Evolutionary conservation across 106 monocot genomes (phyloP).

Genomic region (Dendrobium huoshanense): DNA sequence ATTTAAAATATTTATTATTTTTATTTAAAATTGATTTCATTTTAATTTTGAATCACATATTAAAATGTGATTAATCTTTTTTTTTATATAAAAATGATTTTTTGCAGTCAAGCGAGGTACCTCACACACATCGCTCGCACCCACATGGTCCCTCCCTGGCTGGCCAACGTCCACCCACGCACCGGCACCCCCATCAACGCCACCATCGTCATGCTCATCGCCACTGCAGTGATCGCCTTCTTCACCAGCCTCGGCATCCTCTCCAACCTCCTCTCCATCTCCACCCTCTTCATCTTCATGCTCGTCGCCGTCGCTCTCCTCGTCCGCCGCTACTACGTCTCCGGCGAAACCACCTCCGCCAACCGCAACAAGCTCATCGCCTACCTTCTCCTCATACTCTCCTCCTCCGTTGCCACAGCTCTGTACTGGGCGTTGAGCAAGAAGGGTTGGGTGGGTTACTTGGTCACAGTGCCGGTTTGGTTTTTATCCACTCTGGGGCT

Average conservation of each 20-base stretch:
- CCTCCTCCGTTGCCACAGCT: conserved; percentile 1
- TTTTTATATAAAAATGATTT: no score
- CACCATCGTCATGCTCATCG: conserved; percentile 14
- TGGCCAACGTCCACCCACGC: conserved; percentile 10
- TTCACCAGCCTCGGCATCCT: conserved; percentile 15
- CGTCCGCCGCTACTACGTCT: conserved; percentile 18
- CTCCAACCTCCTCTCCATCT: conserved; percentile 21
- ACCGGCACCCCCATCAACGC: conserved; percentile 19
- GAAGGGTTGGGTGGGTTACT: conserved; percentile 10
- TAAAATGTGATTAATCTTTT: no score
- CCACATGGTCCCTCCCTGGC: conserved; percentile 18
- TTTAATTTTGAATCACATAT: no score
- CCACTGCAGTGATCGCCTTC: conserved; percentile 16
- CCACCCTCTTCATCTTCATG: conserved; percentile 22
- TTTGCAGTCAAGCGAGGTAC: conserved; percentile 9
- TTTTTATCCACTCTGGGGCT: not conserved
- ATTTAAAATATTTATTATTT: no score
- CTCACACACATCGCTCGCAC: conserved; percentile 21
- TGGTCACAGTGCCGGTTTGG: conserved; percentile 6
- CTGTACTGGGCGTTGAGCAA: conserved; percentile 8
- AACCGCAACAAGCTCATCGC: conserved; percentile 13
- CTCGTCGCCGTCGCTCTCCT: conserved; percentile 17
- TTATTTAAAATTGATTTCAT: no score
- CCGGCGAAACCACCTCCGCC: conserved; percentile 10
- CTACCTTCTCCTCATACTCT: conserved; percentile 10